Percentiles rank a stretch among this genome's conserved stretches.
Conservation (phyloP, 1,284 basidiomycete genomes). For the Cryptococcus sp. region DNA sequence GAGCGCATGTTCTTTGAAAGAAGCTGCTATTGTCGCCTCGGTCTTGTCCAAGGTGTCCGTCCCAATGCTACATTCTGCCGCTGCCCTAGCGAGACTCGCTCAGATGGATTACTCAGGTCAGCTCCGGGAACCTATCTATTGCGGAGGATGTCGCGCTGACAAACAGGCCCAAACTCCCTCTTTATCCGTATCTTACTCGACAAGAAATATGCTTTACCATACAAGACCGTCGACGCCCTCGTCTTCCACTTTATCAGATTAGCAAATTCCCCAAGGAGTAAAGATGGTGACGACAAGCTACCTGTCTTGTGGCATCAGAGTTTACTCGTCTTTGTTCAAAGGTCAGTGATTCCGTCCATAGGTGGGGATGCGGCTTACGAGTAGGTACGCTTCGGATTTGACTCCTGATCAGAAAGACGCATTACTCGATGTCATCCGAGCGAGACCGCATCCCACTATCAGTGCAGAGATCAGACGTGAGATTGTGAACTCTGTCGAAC, state of each 20-base stretch:
- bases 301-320: conserved; percentile 99
- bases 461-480: conserved; percentile 87
- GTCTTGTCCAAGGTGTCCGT: conserved; percentile 88
- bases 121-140: conserved; percentile 8
- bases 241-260: conserved; percentile 98
- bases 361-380: no score
- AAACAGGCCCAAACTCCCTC: conserved; percentile 79
- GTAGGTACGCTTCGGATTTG: conserved; percentile 92
- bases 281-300: conserved; percentile 58
- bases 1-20: conserved; percentile 83
- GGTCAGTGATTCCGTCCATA: conserved; percentile 56
- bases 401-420: conserved; percentile 98
- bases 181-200: conserved; percentile 96
- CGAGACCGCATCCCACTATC: conserved; percentile 83
- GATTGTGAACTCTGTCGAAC: conserved; percentile 52
- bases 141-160: neutral
- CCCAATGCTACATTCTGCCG: conserved; percentile 93
- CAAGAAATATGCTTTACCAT: conserved; percentile 97
- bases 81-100: conserved; percentile 86
- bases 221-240: conserved; percentile 95
- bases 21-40: conserved; percentile 91
- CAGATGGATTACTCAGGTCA: conserved; percentile 93
- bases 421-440: conserved; percentile 85
- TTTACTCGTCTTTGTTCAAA: conserved; percentile 87
- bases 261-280: conserved; percentile 78